Conservation (phyloP, 345 rosid genomes). For the Eucalyptus pauciflora region DNA sequence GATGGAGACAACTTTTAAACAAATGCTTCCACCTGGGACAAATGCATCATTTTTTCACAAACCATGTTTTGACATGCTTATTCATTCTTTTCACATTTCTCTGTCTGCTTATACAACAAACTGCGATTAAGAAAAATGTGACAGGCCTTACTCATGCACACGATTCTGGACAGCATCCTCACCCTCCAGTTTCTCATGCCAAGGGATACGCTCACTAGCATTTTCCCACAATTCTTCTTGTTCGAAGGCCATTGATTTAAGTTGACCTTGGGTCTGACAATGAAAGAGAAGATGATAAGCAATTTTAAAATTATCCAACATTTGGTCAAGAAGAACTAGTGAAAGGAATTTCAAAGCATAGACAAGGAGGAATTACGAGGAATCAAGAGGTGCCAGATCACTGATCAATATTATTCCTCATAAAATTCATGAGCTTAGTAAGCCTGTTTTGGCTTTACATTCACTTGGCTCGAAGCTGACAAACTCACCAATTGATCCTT, state of each 20-base stretch:
- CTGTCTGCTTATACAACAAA: neutral
- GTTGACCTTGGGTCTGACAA: slow-evolving; percentile 54
- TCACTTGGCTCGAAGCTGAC: neutral
- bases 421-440: neutral
- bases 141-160: slow-evolving; percentile 78
- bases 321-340: neutral
- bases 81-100: neutral
- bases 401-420: neutral
- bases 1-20: neutral
- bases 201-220: slow-evolving; percentile 80
- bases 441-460: neutral
- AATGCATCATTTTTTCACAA: neutral
- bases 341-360: neutral
- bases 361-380: neutral
- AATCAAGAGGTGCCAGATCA: neutral
- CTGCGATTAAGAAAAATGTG: neutral
- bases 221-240: slow-evolving; percentile 82
- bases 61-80: neutral
- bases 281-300: neutral
- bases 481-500: slow-evolving; percentile 46
- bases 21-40: neutral
- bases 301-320: neutral
- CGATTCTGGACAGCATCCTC: slow-evolving; percentile 92
- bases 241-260: slow-evolving; percentile 73
- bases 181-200: slow-evolving; percentile 96